Evolutionary conservation across 1,284 basidiomycete genomes (phyloP).

Genomic region (Earliella scabrosa): DNA sequence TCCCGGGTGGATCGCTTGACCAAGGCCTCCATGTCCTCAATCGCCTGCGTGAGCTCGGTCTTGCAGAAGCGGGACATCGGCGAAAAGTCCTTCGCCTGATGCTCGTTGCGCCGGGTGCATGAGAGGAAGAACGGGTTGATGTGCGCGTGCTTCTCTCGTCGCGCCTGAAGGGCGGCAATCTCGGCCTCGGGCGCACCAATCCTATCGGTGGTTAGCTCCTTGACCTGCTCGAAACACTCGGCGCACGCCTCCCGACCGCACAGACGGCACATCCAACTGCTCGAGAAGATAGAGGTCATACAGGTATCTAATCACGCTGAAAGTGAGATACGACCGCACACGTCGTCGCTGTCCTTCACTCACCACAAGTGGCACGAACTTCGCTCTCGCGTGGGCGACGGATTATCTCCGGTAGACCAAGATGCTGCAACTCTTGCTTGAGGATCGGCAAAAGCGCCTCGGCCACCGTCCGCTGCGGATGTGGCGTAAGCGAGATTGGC

Average conservation of each 20-base stretch:
- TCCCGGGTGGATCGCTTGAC: slow-evolving; percentile 32
- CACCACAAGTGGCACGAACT: slow-evolving; percentile 84
- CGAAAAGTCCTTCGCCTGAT: slow-evolving; percentile 69
- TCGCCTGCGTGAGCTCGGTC: slow-evolving; percentile 65
- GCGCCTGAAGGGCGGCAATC: slow-evolving; percentile 49
- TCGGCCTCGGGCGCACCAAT: slow-evolving; percentile 51
- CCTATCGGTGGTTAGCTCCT: slow-evolving; percentile 60
- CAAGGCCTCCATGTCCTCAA: slow-evolving; percentile 68
- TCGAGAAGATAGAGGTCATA: slow-evolving; percentile 89
- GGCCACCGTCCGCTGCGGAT: slow-evolving; percentile 64
- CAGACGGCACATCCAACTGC: slow-evolving; percentile 86
- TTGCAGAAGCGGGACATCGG: slow-evolving; percentile 81
- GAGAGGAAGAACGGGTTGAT: slow-evolving; percentile 74
- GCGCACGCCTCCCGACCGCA: slow-evolving; percentile 92
- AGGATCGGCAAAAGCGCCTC: slow-evolving; percentile 71
- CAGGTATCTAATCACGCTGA: slow-evolving; percentile 74
- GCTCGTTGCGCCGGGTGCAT: slow-evolving; percentile 72
- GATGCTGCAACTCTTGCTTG: slow-evolving; percentile 70
- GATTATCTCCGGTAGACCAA: slow-evolving; percentile 64
- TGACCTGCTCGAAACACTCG: slow-evolving; percentile 79
- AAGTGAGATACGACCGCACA: slow-evolving; percentile 16
- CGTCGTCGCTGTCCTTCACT: slow-evolving; percentile 32
- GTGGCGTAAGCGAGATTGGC: neutral
- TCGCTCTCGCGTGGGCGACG: slow-evolving; percentile 77
- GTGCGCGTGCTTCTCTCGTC: slow-evolving; percentile 64